These are phyloP conservation scores for Pseudoturritis turrita DNA, from an alignment of 345 rosid genomes.

Conservation along the genomic window DNA sequence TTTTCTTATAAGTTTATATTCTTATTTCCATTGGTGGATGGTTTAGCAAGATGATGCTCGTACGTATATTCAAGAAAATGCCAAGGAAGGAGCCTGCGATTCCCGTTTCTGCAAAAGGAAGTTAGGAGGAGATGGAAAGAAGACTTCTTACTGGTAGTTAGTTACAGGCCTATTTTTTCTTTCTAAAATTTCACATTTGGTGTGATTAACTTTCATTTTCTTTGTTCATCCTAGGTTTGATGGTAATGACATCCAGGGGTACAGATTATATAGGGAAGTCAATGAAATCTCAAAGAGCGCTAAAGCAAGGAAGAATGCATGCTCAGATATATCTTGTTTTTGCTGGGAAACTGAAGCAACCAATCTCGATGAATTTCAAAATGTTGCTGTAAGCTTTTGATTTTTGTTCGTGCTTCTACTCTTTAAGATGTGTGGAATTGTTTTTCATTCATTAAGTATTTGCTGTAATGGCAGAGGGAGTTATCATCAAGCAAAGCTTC, in stretches of 20 bases:
- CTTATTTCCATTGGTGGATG: constrained; percentile 8
- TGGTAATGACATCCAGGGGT: constrained; percentile 59
- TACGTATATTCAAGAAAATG: constrained; percentile 43
- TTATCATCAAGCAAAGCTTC: constrained; percentile 51
- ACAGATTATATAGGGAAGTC: constrained; percentile 72
- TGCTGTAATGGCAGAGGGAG: constrained; percentile 47
- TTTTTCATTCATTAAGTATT: neutral
- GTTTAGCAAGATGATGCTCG: constrained; percentile 72
- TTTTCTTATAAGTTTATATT: neutral
- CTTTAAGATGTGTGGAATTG: neutral
- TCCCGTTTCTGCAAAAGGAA: constrained; percentile 59
- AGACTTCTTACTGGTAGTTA: constrained; percentile 67
- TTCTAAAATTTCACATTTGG: constrained; percentile 16
- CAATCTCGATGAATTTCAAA: constrained; percentile 58
- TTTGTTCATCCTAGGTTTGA: constrained; percentile 50
- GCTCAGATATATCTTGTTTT: constrained; percentile 26
- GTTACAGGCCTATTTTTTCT: constrained; percentile 6
- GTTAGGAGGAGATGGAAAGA: constrained; percentile 59
- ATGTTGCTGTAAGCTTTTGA: constrained; percentile 46
- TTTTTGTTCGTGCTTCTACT: constrained; percentile 7
- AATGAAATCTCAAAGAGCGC: constrained; percentile 29
- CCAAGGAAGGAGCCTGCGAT: constrained; percentile 45
- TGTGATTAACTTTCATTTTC: constrained; percentile 7
- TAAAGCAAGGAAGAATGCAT: constrained; percentile 34
- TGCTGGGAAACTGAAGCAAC: constrained; percentile 85